A percentile compares a stretch with the other conserved stretches of the same genome.
Evolutionary conservation across 768 basidiomycete genomes (phyloP).

Genomic region (Tulasnella sp.): DNA sequence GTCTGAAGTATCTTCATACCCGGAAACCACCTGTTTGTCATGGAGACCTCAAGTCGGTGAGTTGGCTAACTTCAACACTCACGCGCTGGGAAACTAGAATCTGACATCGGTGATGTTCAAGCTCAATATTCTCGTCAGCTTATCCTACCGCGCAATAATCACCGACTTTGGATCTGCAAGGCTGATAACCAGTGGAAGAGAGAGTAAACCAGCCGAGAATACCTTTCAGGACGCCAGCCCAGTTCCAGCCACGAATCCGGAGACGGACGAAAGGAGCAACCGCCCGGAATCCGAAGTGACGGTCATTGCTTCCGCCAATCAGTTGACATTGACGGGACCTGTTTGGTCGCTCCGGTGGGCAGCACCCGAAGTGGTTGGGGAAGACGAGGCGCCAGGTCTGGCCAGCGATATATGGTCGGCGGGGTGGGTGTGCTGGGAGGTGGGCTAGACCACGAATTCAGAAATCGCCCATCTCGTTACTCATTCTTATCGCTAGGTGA

Average conservation of each 20-base stretch:
- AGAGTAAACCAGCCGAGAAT: neutral
- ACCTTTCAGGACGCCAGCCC: neutral
- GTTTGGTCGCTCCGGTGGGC: neutral
- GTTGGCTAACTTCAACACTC: neutral
- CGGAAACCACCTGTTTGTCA: conserved; percentile 3
- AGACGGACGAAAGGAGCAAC: too few species aligned
- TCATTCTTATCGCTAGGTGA: too few species aligned
- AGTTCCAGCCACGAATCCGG: neutral
- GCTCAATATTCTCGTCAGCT: conserved; percentile 5
- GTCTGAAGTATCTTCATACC: neutral
- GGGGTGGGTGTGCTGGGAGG: neutral
- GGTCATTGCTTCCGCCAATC: neutral
- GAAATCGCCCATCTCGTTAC: too few species aligned
- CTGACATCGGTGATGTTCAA: neutral
- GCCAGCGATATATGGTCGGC: neutral
- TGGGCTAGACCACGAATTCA: neutral
- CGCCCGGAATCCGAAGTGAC: neutral
- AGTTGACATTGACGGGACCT: neutral
- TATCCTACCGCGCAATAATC: neutral
- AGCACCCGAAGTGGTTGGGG: neutral
- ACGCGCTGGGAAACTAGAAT: too few species aligned
- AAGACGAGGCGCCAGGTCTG: neutral
- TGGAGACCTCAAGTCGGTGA: conserved; percentile 16
- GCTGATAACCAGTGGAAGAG: neutral
- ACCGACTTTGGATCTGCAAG: neutral